Evolutionary conservation across 1,139 yeast genomes (phyloP), one percentile per base, ranked within the genome.

Genomic region (Geotrichum aggregatum): DNA sequence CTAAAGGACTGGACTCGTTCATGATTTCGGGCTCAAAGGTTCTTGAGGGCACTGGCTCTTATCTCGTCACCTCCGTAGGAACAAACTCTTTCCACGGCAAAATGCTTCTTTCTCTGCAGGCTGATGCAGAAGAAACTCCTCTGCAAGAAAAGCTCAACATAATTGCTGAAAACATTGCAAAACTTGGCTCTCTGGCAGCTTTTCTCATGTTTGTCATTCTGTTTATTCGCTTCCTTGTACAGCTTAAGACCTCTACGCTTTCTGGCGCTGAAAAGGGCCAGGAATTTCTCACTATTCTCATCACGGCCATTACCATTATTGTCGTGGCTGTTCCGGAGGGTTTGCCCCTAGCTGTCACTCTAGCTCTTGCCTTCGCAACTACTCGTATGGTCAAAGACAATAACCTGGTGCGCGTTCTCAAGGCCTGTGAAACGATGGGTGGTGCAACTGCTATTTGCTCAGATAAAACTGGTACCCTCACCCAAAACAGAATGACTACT

Each of bases 271-370:
- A 83, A 63, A 91, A 89, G 72, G 97, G 96, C 60, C 82, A 87
- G 56, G 78, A 77, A 60, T 89, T 91, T 63, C 76, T 92, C 72
- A 84, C 87, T 63, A 87, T 92, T 55, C 76, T 92, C 59, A 94
- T 94, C 64, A 88, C 95, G 34, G 85, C 98, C 1, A 85, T 92
- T 56, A 91, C 98, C 0, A 80, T 92, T 61, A 82, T 94, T 41
- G 98, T 92, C 19, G 98, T 92, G 50, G 99, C 98, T 0, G 96
- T 92, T 18, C 99, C 99, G 1, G 99, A 92, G 72, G 98, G 98
- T 54, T 77, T 92, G 56, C 98, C 98, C 0, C 75, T 92, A 54
- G 98, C 98, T 0, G 98, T 92, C 22, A 92, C 98, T 0, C 76
- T 92, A 49, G 96, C 98, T 0, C 76, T 92, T 61, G 98, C 98